Base-by-base conservation (phyloP, 805 yeast species). In the Candida methanosorbosa region DNA sequence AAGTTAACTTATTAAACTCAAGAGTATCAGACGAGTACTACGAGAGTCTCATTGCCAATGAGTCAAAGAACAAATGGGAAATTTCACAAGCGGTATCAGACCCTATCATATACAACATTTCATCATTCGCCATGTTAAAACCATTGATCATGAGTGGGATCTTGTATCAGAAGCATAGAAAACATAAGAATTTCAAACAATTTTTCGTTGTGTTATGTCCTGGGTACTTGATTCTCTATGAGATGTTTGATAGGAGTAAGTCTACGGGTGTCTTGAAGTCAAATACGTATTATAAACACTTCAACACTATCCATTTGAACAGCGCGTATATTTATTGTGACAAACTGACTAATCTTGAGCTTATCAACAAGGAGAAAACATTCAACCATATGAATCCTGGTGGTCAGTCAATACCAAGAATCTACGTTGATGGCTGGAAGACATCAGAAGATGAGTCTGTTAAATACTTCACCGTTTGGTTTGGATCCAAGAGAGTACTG, bases 391-490 rank as follows among this genome's bases (percentile, higher is more conserved):
- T 57, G 16, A 57, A 68, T 37, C 80, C 82, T 0, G 83, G 80
- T 0, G 66, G 64, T 4, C 66, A 69, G 32, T 58, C 78, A 0
- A 50, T 81, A 21, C 95, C 97, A 0, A 61, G 94, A 24, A 62
- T 81, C 0, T 87, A 82, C 49, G 58, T 69, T 2, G 94, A 87
- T 56, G 96, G 96, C 0, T 81, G 94, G 86, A 71, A 67, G 42
- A 80, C 94, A 2, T 64, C 75, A 8, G 97, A 90, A 47, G 82
- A 78, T 32, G 92, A 84, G 43, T 45, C 66, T n/a, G 59, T 73
- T 19, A 63, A 95, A 33, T 76, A 92, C 42, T 87, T 90, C 48
- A 83, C 92, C 0, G 45, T 90, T 3, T 87, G 96, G 95, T 74
- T 78, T 56, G 90, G 87, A 0, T 67, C 68, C 6, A 81, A 78